These are phyloP conservation scores for Amborella trichopoda DNA, from an alignment of 164 flowering plant species.

Conservation along the genomic window DNA sequence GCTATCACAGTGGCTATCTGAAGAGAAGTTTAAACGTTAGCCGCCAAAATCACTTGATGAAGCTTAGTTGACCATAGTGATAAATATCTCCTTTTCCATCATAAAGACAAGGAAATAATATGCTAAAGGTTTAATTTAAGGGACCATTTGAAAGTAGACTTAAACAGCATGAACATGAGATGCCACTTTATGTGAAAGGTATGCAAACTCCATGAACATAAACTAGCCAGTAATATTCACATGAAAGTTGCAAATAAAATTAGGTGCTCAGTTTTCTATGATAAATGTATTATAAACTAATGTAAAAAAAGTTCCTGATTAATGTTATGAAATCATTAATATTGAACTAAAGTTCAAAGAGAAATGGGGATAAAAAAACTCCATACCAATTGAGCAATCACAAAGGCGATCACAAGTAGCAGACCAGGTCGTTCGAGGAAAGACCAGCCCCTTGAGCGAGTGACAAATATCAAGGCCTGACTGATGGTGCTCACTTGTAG, in stretches of 20 bases:
- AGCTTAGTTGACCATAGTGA: not conserved
- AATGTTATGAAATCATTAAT: not conserved
- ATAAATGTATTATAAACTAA: too few species aligned
- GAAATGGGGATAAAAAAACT: not conserved
- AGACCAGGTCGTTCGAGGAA: conserved; percentile 52
- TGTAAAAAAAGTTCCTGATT: not conserved
- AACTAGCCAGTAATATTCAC: not conserved
- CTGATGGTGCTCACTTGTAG: conserved; percentile 70
- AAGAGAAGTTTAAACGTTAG: not conserved
- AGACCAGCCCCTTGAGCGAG: conserved; percentile 65
- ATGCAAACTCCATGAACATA: not conserved
- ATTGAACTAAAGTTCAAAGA: too few species aligned
- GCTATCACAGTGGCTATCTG: conserved; percentile 52
- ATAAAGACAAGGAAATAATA: not conserved
- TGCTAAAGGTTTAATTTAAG: not conserved
- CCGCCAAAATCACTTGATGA: not conserved
- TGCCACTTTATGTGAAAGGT: not conserved
- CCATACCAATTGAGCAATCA: conserved; percentile 51
- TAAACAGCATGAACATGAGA: not conserved
- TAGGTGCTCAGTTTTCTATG: too few species aligned
- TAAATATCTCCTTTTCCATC: not conserved
- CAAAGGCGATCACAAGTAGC: conserved; percentile 46
- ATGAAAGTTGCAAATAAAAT: too few species aligned
- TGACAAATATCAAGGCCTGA: conserved; percentile 63
- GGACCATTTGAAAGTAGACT: not conserved